Base-by-base conservation (phyloP, 192 early-diverging fungal genomes). In the Coemansia sp. region DNA sequence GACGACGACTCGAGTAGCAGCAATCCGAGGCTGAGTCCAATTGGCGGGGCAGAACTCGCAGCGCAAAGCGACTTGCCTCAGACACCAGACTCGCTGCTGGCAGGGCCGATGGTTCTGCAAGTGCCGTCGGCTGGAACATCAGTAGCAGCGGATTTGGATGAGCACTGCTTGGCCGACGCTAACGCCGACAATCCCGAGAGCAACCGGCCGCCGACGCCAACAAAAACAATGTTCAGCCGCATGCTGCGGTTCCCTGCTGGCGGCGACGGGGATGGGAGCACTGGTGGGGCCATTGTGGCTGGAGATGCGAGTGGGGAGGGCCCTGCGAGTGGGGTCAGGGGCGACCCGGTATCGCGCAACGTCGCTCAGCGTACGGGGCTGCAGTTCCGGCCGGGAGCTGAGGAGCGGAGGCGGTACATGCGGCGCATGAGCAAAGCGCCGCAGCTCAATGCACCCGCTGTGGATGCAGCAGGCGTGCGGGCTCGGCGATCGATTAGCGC, bases 201-300 rank as follows among this genome's bases (percentile, higher is more conserved):
- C 79, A 77, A 82, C 71, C 79, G 79, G 14, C 79, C 79, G 62
- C 79, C 79, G 1, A 82, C 79, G 33, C 79, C 79, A 3, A 82
- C 79, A 27, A 82, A 82, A 66, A 44, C 61, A n/a, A 66, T 68
- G 61, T 74, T 82, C 37, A 59, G 74, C 13, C 74, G 79, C 13
- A 76, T 76, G 71, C 68, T 82, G 59, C 70, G 79, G 21, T 68
- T 82, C 9, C 74, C 73, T 1, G 34, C 66, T 14, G 33, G 56
- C 27, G 59, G 19, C 41, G 64, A 53, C 3, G 27, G 24, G n/a
- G 46, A 48, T 8, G 19, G 46, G 19, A 48, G 46, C 9, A 9
- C 46, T 48, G 46, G 19, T 24, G 46, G 46, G n/a, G 46, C 5
- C 1, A 48, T 48, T 21, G 51, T 31, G 11, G 27, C 48, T 19